Evolutionary conservation across 148 eudicot species (phyloP).

Genomic region (Polygonum aviculare): DNA sequence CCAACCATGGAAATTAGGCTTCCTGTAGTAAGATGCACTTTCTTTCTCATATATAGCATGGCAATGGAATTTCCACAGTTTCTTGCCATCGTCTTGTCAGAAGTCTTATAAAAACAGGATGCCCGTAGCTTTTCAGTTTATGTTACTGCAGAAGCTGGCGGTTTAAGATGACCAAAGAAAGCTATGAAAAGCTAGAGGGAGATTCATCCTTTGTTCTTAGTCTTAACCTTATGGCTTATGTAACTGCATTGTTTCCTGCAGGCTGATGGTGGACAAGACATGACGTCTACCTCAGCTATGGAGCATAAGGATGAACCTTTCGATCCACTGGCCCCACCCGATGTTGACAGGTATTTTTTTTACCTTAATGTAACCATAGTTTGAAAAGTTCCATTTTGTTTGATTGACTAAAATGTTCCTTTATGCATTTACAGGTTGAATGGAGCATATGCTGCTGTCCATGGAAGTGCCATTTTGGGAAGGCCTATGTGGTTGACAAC

Average conservation of each 20-base stretch:
- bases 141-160: background rate
- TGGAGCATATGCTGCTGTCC: conserved; percentile 73
- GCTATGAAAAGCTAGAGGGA: background rate
- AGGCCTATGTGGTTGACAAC: conserved; percentile 79
- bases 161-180: background rate
- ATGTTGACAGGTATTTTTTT: conserved; percentile 68
- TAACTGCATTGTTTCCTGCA: conserved; percentile 10
- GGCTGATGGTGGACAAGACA: conserved; percentile 72
- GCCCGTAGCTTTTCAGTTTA: background rate
- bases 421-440: conserved; percentile 42
- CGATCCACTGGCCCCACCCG: conserved; percentile 92
- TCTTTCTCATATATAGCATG: background rate
- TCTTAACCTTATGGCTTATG: background rate
- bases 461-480: conserved; percentile 80
- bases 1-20: background rate
- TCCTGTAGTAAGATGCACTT: background rate
- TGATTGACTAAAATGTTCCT: background rate
- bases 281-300: conserved; percentile 41
- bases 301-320: conserved; percentile 70
- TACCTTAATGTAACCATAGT: background rate
- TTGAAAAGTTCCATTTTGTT: background rate
- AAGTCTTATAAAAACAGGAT: background rate
- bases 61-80: background rate
- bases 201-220: background rate
- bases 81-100: background rate